phyloP scores from a whole-genome alignment of 495 filamentous ascomycete species.

The Talaromyces stipitatus region DNA sequence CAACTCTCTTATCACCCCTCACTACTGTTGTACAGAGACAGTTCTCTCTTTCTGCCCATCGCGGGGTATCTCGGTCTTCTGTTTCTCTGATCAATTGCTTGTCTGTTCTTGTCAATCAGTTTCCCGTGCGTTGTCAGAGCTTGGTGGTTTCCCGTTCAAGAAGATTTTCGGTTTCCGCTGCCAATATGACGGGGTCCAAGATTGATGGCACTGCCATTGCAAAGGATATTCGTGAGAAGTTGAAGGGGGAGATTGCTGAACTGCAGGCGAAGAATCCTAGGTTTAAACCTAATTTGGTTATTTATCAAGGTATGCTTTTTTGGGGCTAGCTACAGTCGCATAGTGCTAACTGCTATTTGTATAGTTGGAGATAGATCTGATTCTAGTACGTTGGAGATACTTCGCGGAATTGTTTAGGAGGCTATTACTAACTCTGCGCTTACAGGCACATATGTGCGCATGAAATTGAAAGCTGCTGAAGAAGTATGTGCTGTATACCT shows the following conservation, averaged over 20 bases:
- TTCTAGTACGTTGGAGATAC: constrained; percentile 1
- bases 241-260: constrained; percentile 71
- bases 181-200: constrained; percentile 74
- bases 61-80: background rate
- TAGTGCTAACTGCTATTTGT: background rate
- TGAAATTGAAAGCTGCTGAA: constrained; percentile 96
- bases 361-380: constrained; percentile 1
- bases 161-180: constrained; percentile 17
- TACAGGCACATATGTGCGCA: constrained; percentile 95
- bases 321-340: background rate
- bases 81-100: background rate
- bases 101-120: background rate
- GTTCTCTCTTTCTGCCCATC: background rate
- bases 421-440: background rate
- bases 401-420: background rate
- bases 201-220: constrained; percentile 96
- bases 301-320: constrained; percentile 76
- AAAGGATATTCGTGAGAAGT: constrained; percentile 71
- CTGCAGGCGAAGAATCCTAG: constrained; percentile 74
- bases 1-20: background rate
- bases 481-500: constrained; percentile 54
- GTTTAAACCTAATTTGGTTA: constrained; percentile 81
- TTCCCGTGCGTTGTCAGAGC: background rate
- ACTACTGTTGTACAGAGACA: background rate
- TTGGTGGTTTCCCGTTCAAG: constrained; percentile 1